Conservation (phyloP, 768 basidiomycete genomes). For the Boletus pseudo-olivaceus region DNA sequence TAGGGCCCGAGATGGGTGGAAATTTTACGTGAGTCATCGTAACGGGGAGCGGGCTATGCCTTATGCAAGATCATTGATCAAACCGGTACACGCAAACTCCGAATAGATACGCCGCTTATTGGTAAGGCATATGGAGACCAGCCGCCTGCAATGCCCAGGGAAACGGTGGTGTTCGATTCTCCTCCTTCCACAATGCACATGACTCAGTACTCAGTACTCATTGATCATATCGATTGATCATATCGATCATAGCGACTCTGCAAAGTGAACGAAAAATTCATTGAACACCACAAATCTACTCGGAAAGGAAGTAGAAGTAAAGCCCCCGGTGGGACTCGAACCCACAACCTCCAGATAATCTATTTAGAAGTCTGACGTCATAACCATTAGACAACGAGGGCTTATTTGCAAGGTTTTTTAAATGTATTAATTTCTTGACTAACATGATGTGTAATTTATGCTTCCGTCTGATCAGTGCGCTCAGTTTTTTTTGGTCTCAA, state of each 20-base stretch:
- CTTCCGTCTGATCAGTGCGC: background rate
- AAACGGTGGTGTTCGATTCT: background rate
- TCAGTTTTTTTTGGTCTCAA: no score
- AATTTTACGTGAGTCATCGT: conserved; percentile 23
- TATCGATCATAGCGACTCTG: background rate
- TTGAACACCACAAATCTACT: background rate
- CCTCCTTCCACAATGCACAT: background rate
- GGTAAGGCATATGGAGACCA: background rate
- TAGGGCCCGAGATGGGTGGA: conserved; percentile 4
- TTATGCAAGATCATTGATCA: conserved; percentile 5
- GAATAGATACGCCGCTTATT: background rate
- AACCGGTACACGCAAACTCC: conserved; percentile 4
- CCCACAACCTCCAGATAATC: conserved; percentile 83
- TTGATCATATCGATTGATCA: no score
- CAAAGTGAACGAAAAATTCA: background rate
- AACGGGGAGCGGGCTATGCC: conserved; percentile 7
- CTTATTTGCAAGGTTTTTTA: conserved; percentile 18
- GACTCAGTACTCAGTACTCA: no score
- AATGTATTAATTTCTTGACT: background rate
- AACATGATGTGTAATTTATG: background rate
- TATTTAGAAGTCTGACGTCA: conserved; percentile 88
- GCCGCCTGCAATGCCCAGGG: background rate
- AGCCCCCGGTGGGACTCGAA: conserved; percentile 85
- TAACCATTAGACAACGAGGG: conserved; percentile 88
- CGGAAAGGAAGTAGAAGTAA: conserved; percentile 16